Evolutionary conservation across 2,329 filamentous ascomycete genomes (phyloP).

Genomic region (Ascochyta clinopodiicola): DNA sequence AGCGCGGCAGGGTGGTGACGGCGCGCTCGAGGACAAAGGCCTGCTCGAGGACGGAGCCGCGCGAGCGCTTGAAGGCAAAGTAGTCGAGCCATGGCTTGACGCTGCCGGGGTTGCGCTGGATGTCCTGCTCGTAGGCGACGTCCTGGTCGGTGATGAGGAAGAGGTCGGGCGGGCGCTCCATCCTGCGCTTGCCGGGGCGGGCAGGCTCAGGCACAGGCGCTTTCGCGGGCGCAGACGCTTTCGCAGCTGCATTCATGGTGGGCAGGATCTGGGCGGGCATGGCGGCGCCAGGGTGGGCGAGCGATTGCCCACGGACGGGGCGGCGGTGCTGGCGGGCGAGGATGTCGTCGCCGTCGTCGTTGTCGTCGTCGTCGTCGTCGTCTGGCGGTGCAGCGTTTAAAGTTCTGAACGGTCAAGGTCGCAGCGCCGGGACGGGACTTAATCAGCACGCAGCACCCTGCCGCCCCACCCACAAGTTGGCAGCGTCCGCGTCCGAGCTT

Average conservation of each 20-base stretch:
- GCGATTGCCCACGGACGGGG: constrained; percentile 37
- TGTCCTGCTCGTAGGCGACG: constrained; percentile 94
- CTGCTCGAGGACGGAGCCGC: constrained; percentile 85
- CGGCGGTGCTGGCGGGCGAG: constrained; percentile 11
- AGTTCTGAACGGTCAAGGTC: background rate
- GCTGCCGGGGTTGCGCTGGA: constrained; percentile 82
- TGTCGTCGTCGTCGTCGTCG: background rate
- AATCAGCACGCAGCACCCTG: no score
- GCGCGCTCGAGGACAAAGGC: constrained; percentile 88
- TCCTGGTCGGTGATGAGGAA: constrained; percentile 78
- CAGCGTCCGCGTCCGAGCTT: no score
- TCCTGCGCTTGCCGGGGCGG: constrained; percentile 46
- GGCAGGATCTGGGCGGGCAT: constrained; percentile 55
- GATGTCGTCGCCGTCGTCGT: no score
- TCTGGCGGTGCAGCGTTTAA: background rate
- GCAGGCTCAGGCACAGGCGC: constrained; percentile 24
- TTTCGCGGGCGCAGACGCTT: constrained; percentile 6
- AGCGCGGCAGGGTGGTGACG: constrained; percentile 86
- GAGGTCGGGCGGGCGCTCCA: constrained; percentile 46
- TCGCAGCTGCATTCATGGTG: constrained; percentile 38
- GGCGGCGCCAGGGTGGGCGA: constrained; percentile 42
- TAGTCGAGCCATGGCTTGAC: constrained; percentile 96
- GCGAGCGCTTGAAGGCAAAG: constrained; percentile 85
- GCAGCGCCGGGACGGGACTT: background rate
- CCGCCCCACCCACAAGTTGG: no score